Percentiles rank a stretch among this genome's conserved stretches.
phyloP scores from a whole-genome alignment of 805 yeast genomes.

The Kuraishia piskuri region DNA sequence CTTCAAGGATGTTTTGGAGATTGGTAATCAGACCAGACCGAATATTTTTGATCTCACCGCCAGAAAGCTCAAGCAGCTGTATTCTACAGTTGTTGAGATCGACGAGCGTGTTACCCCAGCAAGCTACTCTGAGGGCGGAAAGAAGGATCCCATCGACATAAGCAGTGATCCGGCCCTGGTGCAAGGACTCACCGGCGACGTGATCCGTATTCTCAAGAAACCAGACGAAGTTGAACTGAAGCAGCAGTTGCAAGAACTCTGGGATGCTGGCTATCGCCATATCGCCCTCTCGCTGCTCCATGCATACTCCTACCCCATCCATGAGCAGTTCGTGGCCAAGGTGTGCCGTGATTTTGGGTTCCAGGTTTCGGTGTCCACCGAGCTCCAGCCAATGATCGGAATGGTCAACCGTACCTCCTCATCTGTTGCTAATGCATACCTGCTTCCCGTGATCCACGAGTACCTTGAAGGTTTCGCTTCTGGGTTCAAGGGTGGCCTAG shows the following conservation, averaged over 20 bases:
- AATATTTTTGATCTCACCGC: conserved; percentile 79
- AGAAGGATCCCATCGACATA: conserved; percentile 55
- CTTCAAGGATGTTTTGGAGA: conserved; percentile 69
- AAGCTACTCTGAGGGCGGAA: conserved; percentile 59
- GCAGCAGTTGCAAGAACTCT: conserved; percentile 15
- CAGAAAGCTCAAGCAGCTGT: conserved; percentile 60
- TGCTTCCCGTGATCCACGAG: conserved; percentile 69
- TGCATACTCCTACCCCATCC: conserved; percentile 28
- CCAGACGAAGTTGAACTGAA: conserved; percentile 15
- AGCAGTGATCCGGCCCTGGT: conserved; percentile 21
- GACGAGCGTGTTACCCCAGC: conserved; percentile 88
- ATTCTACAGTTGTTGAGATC: conserved; percentile 70
- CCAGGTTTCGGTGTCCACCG: conserved; percentile 54
- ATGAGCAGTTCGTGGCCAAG: conserved; percentile 38
- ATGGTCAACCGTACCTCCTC: conserved; percentile 70
- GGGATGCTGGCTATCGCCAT: conserved; percentile 19
- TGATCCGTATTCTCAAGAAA: conserved; percentile 28
- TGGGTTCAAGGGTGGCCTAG: conserved; percentile 65
- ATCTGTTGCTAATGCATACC: conserved; percentile 73
- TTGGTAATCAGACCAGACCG: conserved; percentile 92
- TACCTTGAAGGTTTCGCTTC: conserved; percentile 53
- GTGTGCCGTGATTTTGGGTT: conserved; percentile 67
- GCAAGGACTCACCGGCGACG: conserved; percentile 46
- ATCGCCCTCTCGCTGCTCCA: conserved; percentile 27
- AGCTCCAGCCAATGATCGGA: conserved; percentile 74